Conservation (phyloP, 345 rosid species). For the Hibiscus trionum region DNA sequence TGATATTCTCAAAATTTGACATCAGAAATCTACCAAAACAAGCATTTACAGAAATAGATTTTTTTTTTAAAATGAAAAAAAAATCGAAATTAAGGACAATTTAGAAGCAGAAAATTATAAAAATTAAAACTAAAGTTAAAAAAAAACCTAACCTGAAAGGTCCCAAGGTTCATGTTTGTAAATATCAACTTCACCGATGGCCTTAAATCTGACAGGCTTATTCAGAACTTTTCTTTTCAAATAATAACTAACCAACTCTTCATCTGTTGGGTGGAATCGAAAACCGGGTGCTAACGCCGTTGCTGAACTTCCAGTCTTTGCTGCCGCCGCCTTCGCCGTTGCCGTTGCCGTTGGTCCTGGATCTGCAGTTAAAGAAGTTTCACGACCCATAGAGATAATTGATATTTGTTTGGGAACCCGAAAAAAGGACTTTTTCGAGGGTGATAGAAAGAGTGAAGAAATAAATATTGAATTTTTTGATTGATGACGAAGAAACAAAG, state of each 20-base stretch:
- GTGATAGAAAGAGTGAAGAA: not conserved
- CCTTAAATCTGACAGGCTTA: constrained; percentile 66
- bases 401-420: not conserved
- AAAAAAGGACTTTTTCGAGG: not conserved
- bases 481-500: not conserved
- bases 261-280: constrained; percentile 93
- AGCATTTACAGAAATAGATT: too few species aligned
- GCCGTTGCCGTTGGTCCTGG: constrained; percentile 1
- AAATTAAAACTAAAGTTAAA: not conserved
- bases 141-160: constrained; percentile 44
- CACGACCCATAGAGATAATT: constrained; percentile 27
- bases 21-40: not conserved
- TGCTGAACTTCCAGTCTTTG: constrained; percentile 18
- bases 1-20: not conserved
- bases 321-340: not conserved
- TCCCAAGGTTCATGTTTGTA: constrained; percentile 89
- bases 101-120: too few species aligned
- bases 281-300: constrained; percentile 88
- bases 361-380: constrained; percentile 3
- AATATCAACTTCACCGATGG: constrained; percentile 73
- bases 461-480: not conserved
- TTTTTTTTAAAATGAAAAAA: too few species aligned
- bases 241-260: constrained; percentile 75
- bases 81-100: too few species aligned
- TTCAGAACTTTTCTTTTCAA: constrained; percentile 69